These are phyloP conservation scores for Acanthamoeba sp. DNA, from an alignment of 208 protist species.

Conservation along the genomic window DNA sequence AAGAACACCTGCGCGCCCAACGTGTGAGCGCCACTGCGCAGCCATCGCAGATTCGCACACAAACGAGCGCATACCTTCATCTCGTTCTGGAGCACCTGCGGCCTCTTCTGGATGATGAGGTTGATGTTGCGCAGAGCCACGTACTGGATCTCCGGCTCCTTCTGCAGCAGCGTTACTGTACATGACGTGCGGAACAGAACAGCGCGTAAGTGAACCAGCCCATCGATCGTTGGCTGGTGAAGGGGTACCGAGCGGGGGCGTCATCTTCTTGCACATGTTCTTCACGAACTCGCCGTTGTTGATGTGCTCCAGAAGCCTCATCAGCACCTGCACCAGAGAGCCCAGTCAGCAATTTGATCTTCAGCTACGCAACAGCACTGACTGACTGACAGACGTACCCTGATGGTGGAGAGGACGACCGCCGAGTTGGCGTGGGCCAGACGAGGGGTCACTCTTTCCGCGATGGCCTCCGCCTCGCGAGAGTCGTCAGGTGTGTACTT, in stretches of 20 bases:
- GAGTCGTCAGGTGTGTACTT: constrained; percentile 87
- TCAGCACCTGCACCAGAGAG: constrained; percentile 80
- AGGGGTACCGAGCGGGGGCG: constrained; percentile 93
- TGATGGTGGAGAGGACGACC: constrained; percentile 98
- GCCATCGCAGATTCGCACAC: too few species aligned
- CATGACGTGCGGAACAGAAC: neutral
- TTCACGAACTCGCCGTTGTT: constrained; percentile 85
- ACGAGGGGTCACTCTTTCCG: constrained; percentile 95
- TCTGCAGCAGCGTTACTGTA: constrained; percentile 89
- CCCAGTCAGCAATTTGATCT: too few species aligned
- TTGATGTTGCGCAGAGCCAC: constrained; percentile 99
- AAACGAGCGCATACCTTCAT: constrained; percentile 89
- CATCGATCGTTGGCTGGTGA: neutral
- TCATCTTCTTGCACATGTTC: constrained; percentile 93
- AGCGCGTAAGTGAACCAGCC: too few species aligned
- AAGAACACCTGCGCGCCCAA: constrained; percentile 93
- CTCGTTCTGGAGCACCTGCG: constrained; percentile 91
- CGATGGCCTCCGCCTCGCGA: constrained; percentile 93
- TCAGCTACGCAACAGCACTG: too few species aligned
- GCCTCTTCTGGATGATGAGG: constrained; percentile 97
- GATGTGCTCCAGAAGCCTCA: constrained; percentile 89
- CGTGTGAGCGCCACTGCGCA: neutral
- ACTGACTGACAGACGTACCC: constrained; percentile 95
- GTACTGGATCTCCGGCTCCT: constrained; percentile 98
- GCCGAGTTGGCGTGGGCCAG: constrained; percentile 98